Evolutionary conservation across 345 rosid species (phyloP).

Genomic region (Salix koriyanagi): DNA sequence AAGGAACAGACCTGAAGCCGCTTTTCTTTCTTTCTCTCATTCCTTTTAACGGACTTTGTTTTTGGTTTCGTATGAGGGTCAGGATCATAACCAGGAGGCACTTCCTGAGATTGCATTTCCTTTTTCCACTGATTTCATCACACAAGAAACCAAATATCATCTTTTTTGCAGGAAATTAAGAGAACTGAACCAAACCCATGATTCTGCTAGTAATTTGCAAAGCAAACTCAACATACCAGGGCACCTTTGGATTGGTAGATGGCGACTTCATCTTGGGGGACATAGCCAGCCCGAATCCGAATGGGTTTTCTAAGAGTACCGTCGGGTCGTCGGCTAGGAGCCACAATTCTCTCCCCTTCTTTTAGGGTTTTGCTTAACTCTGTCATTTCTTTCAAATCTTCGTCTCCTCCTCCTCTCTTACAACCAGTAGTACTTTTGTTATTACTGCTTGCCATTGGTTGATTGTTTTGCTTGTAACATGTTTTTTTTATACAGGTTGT

Average conservation of each 20-base stretch:
- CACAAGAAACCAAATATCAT: not conserved
- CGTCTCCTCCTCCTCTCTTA: conserved; percentile 38
- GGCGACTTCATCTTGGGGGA: conserved; percentile 90
- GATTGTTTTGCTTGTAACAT: not conserved
- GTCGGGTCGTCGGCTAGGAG: conserved; percentile 83
- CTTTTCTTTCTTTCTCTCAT: conserved; percentile 86
- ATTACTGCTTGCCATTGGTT: conserved; percentile 4
- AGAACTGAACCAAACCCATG: not conserved
- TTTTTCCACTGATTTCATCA: not conserved
- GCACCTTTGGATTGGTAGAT: conserved; percentile 83
- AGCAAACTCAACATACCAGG: conserved; percentile 42
- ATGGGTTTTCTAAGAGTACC: conserved; percentile 86
- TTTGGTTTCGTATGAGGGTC: not conserved
- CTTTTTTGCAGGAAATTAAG: too few relatives aligned
- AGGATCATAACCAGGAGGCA: not conserved
- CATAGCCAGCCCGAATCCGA: conserved; percentile 80
- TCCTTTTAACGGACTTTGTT: conserved; percentile 69
- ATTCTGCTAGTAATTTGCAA: not conserved
- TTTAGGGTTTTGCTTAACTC: conserved; percentile 85
- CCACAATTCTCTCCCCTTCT: conserved; percentile 91
- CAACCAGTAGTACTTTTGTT: not conserved
- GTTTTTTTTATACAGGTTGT: not conserved
- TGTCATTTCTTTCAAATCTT: conserved; percentile 47
- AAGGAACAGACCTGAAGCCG: conserved; percentile 49
- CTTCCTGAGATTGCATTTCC: not conserved